These are phyloP conservation scores for Russula abietina DNA, from an alignment of 768 basidiomycete genomes.

Conservation along the genomic window DNA sequence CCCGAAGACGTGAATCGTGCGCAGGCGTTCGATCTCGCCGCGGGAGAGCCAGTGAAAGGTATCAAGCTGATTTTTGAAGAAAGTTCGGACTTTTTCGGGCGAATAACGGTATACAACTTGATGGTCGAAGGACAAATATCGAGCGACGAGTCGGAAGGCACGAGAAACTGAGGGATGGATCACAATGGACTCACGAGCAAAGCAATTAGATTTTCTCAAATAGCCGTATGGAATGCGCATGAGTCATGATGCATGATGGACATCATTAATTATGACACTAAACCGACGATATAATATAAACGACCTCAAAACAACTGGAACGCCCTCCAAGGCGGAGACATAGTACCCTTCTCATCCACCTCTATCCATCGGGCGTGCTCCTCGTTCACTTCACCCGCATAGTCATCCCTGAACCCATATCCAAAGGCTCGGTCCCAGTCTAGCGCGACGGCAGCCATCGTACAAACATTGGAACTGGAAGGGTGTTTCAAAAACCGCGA, in stretches of 20 bases:
- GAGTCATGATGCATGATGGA: not conserved
- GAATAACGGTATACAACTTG: conserved; percentile 69
- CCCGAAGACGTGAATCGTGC: conserved; percentile 75
- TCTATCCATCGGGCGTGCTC: conserved; percentile 53
- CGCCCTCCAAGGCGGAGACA: conserved; percentile 53
- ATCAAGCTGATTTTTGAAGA: conserved; percentile 69
- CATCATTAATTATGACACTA: not conserved
- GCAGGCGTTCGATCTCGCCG: conserved; percentile 55
- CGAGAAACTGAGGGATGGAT: not conserved
- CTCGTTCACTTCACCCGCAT: conserved; percentile 43
- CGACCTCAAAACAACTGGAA: conserved; percentile 43
- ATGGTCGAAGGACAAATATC: conserved; percentile 21
- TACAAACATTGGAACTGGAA: conserved; percentile 55
- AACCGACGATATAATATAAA: not conserved
- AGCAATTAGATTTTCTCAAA: not conserved
- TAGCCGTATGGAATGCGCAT: not conserved
- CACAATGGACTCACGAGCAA: not conserved
- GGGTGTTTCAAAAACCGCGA: not conserved
- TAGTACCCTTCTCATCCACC: conserved; percentile 51
- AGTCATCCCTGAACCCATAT: conserved; percentile 32
- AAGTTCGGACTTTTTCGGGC: conserved; percentile 82
- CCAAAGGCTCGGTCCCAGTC: conserved; percentile 65
- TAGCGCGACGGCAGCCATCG: conserved; percentile 50
- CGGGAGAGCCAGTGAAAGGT: conserved; percentile 32
- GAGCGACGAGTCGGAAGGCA: not conserved